Evolutionary conservation across 179 eudicot genomes (phyloP).

Genomic region (Silene vulgaris): DNA sequence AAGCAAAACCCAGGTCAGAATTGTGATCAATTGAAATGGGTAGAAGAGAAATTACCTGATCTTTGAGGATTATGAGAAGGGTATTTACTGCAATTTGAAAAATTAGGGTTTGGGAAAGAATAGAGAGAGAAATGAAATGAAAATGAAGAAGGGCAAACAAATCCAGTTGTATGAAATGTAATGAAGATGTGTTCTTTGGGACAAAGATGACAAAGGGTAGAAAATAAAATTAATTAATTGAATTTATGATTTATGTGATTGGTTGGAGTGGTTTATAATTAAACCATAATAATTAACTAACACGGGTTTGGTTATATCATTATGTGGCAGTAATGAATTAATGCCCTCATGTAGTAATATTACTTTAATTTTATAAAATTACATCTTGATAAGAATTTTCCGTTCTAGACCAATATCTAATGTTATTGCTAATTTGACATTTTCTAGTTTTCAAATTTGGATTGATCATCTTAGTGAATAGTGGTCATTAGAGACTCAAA

Average conservation of each 20-base stretch:
- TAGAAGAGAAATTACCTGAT: slow-evolving; percentile 38
- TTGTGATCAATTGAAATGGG: slow-evolving; percentile 28
- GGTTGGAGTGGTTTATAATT: slow-evolving; percentile 9
- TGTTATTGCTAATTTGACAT: not conserved
- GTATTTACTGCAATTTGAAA: slow-evolving; percentile 18
- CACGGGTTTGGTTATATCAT: slow-evolving; percentile 2
- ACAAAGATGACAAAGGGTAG: slow-evolving; percentile 16
- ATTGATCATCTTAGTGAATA: no score
- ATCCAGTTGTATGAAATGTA: slow-evolving; percentile 24
- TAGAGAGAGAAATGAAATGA: slow-evolving; percentile 20
- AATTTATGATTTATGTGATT: slow-evolving; percentile 18
- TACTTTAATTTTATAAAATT: not conserved
- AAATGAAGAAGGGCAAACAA: slow-evolving; percentile 13
- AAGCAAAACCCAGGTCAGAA: slow-evolving; percentile 28
- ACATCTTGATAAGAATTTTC: not conserved
- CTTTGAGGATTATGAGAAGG: slow-evolving; percentile 17
- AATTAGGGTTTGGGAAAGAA: slow-evolving; percentile 43
- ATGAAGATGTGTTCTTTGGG: slow-evolving; percentile 29
- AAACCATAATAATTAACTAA: not conserved
- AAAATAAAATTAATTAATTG: not conserved
- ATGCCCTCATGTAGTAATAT: not conserved
- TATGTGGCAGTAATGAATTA: slow-evolving; percentile 2
- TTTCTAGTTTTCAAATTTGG: no score
- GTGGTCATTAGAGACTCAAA: no score
- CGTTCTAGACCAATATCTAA: not conserved